Evolutionary conservation across 2,329 filamentous ascomycete species (phyloP).

Genomic region (Colletotrichum sojae): DNA sequence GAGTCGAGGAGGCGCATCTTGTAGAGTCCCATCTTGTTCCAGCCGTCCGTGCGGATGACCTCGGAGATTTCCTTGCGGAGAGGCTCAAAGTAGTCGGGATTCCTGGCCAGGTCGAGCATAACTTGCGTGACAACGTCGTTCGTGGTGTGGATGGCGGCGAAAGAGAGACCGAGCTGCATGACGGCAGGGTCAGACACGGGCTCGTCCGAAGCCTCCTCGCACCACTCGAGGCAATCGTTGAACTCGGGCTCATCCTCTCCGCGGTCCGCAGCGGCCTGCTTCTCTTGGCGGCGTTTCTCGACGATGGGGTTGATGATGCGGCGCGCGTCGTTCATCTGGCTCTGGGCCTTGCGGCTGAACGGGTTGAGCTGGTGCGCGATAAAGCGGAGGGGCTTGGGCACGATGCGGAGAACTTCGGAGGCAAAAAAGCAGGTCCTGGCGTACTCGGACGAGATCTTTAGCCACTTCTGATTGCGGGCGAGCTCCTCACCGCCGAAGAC

Average conservation of each 20-base stretch:
- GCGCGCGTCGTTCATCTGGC: constrained; percentile 41
- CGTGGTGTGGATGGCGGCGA: constrained; percentile 46
- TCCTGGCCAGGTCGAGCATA: constrained; percentile 43
- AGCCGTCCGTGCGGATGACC: constrained; percentile 42
- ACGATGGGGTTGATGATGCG: constrained; percentile 41
- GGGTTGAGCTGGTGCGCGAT: constrained; percentile 41
- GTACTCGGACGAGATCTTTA: constrained; percentile 40
- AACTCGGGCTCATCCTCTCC: constrained; percentile 31
- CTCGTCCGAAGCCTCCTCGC: constrained; percentile 28
- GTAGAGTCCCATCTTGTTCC: constrained; percentile 34
- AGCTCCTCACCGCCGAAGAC: constrained; percentile 45
- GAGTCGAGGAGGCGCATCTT: constrained; percentile 38
- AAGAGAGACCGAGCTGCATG: constrained; percentile 43
- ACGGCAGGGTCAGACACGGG: constrained; percentile 37
- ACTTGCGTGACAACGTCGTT: constrained; percentile 42
- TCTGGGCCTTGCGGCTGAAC: constrained; percentile 32
- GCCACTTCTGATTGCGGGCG: constrained; percentile 42
- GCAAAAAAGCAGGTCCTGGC: constrained; percentile 29
- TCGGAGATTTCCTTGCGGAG: constrained; percentile 44
- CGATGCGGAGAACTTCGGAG: constrained; percentile 37
- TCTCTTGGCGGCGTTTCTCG: constrained; percentile 33
- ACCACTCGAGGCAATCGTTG: constrained; percentile 46
- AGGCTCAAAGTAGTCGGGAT: constrained; percentile 44
- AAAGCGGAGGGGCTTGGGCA: constrained; percentile 40
- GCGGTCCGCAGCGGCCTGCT: constrained; percentile 33